Base-by-base conservation (phyloP, 805 yeast species). In the Millerozyma miso region DNA sequence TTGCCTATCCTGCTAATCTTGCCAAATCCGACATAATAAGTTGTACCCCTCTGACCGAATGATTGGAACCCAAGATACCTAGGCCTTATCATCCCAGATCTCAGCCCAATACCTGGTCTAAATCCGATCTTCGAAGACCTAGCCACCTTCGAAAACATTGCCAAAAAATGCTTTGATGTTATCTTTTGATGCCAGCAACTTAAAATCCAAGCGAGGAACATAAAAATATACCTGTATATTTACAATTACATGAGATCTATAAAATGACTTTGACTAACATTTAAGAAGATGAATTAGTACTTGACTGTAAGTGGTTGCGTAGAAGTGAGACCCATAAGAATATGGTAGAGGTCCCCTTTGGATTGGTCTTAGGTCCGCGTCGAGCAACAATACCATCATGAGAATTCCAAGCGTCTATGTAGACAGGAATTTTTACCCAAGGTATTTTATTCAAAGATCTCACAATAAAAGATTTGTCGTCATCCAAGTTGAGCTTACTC, bases 331-430 rank as follows among this genome's bases (percentile, higher is more conserved):
- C 69, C 78, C 81, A 81, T 34, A 81, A 61, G 15, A 70, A 73
- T 31, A 80, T 57, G 0, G 76, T 65, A 1, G 82, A 74, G 1
- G 79, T 63, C 0, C 85, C 85, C 17, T 71, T 67, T 0, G 80
- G 71, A 38, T 75, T 71, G 17, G 67, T 68, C 29, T 62, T 58
- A 2, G 79, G 64, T 0, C 89, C 89, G 43, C 81, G 71, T 48
- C 98, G 73, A 14, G 91, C 88, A 14, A 88, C 85, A 41, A 91
- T 86, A 3, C 85, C 86, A 45, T 85, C 96, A 56, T 90, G 98
- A 0, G 97, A 81, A 59, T 89, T 88, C 55, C 84, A 69, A 14
- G 83, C 74, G 48, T 80, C 82, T 37, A 90, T 71, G 50, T 78
- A 80, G 1, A 84, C 82, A 0, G 93, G 85, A 35, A 86, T 74